Percentiles rank a stretch among this genome's conserved stretches.
These are phyloP conservation scores for Priceomyces haplophilus DNA, from an alignment of 805 yeast species.

Conservation along the genomic window DNA sequence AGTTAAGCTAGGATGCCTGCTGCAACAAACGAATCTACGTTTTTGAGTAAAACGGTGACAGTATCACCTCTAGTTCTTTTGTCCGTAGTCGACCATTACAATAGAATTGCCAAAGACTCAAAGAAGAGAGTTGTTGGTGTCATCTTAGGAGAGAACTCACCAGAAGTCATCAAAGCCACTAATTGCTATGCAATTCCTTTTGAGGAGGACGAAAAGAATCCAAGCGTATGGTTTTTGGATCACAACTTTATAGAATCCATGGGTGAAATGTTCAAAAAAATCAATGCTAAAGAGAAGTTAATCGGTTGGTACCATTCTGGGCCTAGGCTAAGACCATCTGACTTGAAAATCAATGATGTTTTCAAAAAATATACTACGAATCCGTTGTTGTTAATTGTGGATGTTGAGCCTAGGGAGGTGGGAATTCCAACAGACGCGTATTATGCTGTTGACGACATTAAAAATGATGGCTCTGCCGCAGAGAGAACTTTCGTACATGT, in stretches of 20 bases:
- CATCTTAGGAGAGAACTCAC: constrained; percentile 74
- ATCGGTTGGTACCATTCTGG: constrained; percentile 99
- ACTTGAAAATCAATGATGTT: constrained; percentile 82
- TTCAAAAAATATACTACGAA: constrained; percentile 79
- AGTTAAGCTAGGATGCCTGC: constrained; percentile 17
- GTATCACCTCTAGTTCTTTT: constrained; percentile 94
- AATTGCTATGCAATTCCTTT: constrained; percentile 97
- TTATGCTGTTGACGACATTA: constrained; percentile 89
- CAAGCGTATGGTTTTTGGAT: constrained; percentile 94
- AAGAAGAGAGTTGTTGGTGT: constrained; percentile 92
- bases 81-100: constrained; percentile 93
- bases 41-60: constrained; percentile 60
- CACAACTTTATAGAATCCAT: constrained; percentile 93
- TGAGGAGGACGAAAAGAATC: constrained; percentile 91
- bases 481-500: constrained; percentile 91
- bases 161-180: constrained; percentile 64
- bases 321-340: constrained; percentile 84
- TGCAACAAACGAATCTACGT: constrained; percentile 33
- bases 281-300: constrained; percentile 92
- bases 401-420: constrained; percentile 78
- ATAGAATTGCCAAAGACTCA: constrained; percentile 68
- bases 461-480: constrained; percentile 91
- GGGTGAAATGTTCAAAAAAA: constrained; percentile 97
- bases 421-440: constrained; percentile 97
- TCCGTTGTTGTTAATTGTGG: constrained; percentile 86